These are phyloP conservation scores for Chloromonas sp. DNA, from an alignment of 163 green algal genomes.

Conservation along the genomic window DNA sequence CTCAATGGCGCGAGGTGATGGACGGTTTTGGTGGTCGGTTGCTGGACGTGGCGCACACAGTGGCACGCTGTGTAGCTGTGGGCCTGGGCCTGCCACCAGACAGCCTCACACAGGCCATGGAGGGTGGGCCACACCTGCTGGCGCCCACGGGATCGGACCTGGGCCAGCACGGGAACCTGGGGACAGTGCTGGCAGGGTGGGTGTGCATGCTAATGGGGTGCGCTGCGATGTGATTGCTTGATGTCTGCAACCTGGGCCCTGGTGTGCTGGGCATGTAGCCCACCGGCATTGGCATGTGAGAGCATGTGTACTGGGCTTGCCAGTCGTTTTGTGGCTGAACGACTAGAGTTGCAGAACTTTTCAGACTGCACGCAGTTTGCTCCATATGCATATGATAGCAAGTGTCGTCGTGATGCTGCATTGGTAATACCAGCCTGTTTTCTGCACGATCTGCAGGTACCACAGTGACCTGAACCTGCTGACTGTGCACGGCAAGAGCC, in stretches of 20 bases:
- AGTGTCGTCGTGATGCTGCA: too few relatives aligned
- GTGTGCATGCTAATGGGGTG: too few relatives aligned
- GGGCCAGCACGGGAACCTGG: slow-evolving; percentile 37
- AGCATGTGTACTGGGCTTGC: too few relatives aligned
- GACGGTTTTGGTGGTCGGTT: slow-evolving; percentile 79
- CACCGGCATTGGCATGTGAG: too few relatives aligned
- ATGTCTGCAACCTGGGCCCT: too few relatives aligned
- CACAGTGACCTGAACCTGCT: slow-evolving; percentile 92
- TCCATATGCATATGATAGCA: too few relatives aligned
- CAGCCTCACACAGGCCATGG: slow-evolving; percentile 68
- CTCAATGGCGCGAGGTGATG: slow-evolving; percentile 73
- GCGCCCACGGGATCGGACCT: slow-evolving; percentile 85
- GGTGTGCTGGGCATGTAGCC: too few relatives aligned
- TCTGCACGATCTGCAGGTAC: slow-evolving; percentile 18
- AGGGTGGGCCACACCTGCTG: slow-evolving; percentile 79
- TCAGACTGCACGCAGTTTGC: too few relatives aligned
- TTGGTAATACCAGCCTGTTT: too few relatives aligned
- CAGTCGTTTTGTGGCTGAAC: too few relatives aligned
- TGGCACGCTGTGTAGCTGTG: slow-evolving; percentile 52
- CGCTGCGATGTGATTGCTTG: too few relatives aligned
- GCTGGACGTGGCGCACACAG: slow-evolving; percentile 50
- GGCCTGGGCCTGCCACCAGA: slow-evolving; percentile 65
- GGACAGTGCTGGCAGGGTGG: slow-evolving; percentile 64
- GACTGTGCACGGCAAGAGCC: slow-evolving; percentile 82
- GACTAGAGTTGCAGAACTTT: too few relatives aligned